Conservation (phyloP, 805 yeast genomes). For the Candida broadrunensis region DNA sequence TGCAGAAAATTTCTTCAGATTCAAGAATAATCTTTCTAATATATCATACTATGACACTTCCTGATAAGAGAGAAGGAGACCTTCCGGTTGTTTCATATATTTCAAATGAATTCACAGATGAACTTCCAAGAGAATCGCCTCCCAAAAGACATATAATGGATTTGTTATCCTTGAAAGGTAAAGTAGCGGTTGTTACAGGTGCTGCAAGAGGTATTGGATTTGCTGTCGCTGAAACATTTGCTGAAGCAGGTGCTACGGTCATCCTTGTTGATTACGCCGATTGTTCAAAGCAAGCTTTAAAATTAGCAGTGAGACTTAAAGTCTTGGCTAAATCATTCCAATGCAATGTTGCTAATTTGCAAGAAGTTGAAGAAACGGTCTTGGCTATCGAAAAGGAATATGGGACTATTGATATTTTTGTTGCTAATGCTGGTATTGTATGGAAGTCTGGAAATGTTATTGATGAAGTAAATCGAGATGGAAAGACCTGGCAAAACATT, state of each 20-base stretch:
- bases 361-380: conserved; percentile 20
- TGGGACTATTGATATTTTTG: conserved; percentile 27
- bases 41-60: conserved; percentile 2
- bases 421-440: conserved; percentile 32
- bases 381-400: conserved; percentile 19
- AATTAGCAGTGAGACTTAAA: not conserved
- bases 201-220: conserved; percentile 30
- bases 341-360: conserved; percentile 21
- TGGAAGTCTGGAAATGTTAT: conserved; percentile 28
- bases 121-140: conserved; percentile 2
- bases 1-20: not conserved
- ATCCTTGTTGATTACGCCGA: conserved; percentile 22
- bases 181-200: conserved; percentile 28
- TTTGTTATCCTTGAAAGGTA: conserved; percentile 15
- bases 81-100: conserved; percentile 1
- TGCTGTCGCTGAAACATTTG: conserved; percentile 24
- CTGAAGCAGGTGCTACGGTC: conserved; percentile 25
- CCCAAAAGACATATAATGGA: conserved; percentile 3
- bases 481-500: conserved; percentile 22
- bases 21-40: not conserved
- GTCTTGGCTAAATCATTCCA: conserved; percentile 25
- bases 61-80: conserved; percentile 2
- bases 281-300: conserved; percentile 16
- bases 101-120: conserved; percentile 1
- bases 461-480: conserved; percentile 13